Evolutionary conservation across 352 stramenopile species (phyloP).

Genomic region (Globisporangium viniferum): DNA sequence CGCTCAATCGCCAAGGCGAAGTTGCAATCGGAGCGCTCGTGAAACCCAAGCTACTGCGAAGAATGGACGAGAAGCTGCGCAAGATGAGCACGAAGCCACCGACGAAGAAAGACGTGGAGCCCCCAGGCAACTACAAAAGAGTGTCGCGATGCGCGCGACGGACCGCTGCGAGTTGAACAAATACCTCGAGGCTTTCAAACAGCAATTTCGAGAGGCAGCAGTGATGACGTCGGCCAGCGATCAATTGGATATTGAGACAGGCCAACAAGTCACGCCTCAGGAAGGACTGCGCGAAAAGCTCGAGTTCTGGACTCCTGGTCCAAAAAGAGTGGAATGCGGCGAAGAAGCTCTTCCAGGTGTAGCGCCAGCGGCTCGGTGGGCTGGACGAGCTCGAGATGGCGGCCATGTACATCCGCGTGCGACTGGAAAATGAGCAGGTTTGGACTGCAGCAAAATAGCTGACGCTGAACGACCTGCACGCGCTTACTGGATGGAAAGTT

Average conservation of each 20-base stretch:
- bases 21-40: too few species aligned
- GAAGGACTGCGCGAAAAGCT: conserved; percentile 39
- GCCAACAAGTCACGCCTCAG: neutral
- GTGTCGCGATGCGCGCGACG: conserved; percentile 55
- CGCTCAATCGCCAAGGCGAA: too few species aligned
- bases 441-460: conserved; percentile 34
- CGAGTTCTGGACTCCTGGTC: conserved; percentile 43
- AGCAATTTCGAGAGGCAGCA: conserved; percentile 54
- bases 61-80: conserved; percentile 25
- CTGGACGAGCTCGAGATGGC: conserved; percentile 82
- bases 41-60: too few species aligned
- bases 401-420: conserved; percentile 58
- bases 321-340: conserved; percentile 52
- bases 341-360: conserved; percentile 63
- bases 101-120: conserved; percentile 42
- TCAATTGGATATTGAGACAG: neutral
- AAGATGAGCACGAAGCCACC: conserved; percentile 34
- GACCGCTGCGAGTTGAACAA: conserved; percentile 64
- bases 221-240: neutral
- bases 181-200: conserved; percentile 51
- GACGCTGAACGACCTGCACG: too few species aligned
- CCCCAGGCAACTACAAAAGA: conserved; percentile 62
- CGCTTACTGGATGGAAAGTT: too few species aligned
- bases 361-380: conserved; percentile 65
- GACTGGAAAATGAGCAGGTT: conserved; percentile 37